Base-by-base conservation (phyloP, 1,284 basidiomycete genomes). In the Sparassis latifolia region DNA sequence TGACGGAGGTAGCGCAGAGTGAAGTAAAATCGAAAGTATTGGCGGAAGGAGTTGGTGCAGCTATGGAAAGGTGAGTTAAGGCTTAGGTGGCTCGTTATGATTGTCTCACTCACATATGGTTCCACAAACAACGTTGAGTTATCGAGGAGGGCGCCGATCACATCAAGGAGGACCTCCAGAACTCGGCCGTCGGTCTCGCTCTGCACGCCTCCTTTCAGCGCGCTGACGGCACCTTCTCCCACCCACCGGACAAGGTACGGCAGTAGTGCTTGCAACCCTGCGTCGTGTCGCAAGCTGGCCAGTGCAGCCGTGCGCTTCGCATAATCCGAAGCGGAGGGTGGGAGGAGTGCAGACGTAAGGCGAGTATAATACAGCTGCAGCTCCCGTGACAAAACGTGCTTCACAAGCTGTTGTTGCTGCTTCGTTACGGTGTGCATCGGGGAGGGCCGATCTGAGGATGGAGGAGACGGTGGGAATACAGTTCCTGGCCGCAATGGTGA, bases 181-280 rank as follows among this genome's bases (percentile, higher is more conserved):
- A 81, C 76, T 51, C 74, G 75, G 5, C 86, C 84, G 52, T 88
- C 79, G 53, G 71, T 68, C 58, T 91, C 82, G 47, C 73, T 69
- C 55, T 82, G 74, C 10, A 72, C 63, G 4, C 80, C 80, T 42
- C 84, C 80, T 54, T 78, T 80, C 45, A 89, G 66, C 0, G 79
- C 77, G 6, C 70, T 76, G n/a, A 88, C 82, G 6, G 92, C 87
- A 35, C 86, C 92, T 64, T 97, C 93, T 5, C 86, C 90, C 1
- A 96, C 81, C 92, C 96, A 99, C 46, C 92, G 86, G 43, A 97
- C 90, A 32, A 99, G 77, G 66, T 99, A 99, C 0, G 95, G 93
- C 20, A 99, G 72, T n/a, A 99, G 77, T 5, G 93, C 90, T 56
- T 95, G 92, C 48, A 99, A 69, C 12, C 96, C 96, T 2, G 95